These are phyloP conservation scores for Leccinum subtestaceum DNA, from an alignment of 768 basidiomycete species.

Conservation along the genomic window DNA sequence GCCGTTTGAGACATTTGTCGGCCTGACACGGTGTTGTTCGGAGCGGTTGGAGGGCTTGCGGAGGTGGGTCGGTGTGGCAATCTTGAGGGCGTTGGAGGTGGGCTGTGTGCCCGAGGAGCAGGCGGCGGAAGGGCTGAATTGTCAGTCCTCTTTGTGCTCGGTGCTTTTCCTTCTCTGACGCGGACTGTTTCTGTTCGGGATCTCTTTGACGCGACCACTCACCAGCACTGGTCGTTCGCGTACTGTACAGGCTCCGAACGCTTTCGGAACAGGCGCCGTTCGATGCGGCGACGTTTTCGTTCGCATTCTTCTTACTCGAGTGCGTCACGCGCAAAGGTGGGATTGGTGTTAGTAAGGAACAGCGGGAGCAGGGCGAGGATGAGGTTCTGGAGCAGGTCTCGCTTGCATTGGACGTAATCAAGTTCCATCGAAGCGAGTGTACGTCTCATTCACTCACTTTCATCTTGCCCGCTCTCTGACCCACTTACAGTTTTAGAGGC, in stretches of 20 bases:
- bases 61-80: constrained; percentile 79
- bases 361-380: constrained; percentile 37
- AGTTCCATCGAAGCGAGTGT: constrained; percentile 35
- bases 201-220: not conserved
- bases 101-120: constrained; percentile 69
- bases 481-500: constrained; percentile 55
- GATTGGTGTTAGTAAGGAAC: constrained; percentile 38
- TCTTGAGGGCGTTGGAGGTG: constrained; percentile 69
- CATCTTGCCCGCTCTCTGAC: constrained; percentile 10
- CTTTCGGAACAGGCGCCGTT: constrained; percentile 80
- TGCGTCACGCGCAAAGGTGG: constrained; percentile 71
- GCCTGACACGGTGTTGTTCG: constrained; percentile 67
- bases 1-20: constrained; percentile 72
- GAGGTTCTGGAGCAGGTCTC: constrained; percentile 80
- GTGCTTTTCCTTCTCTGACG: not conserved
- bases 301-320: constrained; percentile 71
- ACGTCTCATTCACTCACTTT: not conserved
- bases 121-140: constrained; percentile 63
- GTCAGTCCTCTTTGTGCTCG: not conserved
- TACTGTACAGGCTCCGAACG: constrained; percentile 79
- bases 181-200: not conserved
- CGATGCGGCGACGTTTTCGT: constrained; percentile 83
- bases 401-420: constrained; percentile 47
- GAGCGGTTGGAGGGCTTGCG: constrained; percentile 67
- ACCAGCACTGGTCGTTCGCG: constrained; percentile 74